Evolutionary conservation across 371 early-diverging fungal genomes (phyloP).

Genomic region (Syncephalis plumigaleata): DNA sequence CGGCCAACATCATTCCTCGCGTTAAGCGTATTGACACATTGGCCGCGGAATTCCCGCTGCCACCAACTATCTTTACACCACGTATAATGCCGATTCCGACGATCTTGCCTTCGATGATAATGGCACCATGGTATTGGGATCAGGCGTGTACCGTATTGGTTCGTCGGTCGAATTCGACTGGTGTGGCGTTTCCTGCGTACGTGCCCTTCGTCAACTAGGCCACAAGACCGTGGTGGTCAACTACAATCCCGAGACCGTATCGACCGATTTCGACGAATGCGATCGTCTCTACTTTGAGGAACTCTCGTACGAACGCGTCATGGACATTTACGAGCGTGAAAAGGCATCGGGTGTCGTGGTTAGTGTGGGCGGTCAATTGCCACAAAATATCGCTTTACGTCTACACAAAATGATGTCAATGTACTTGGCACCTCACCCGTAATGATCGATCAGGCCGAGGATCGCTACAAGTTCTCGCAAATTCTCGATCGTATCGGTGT

Average conservation of each 20-base stretch:
- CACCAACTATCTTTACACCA: constrained; percentile 87
- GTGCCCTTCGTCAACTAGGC: constrained; percentile 56
- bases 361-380: constrained; percentile 81
- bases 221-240: constrained; percentile 87
- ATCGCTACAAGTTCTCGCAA: constrained; percentile 82
- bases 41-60: constrained; percentile 85
- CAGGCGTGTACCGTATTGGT: constrained; percentile 90
- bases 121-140: constrained; percentile 88
- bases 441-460: constrained; percentile 82
- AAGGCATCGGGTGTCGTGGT: constrained; percentile 62
- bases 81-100: constrained; percentile 72
- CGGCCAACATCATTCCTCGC: constrained; percentile 52
- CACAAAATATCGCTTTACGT: constrained; percentile 84
- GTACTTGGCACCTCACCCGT: constrained; percentile 81
- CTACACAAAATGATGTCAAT: constrained; percentile 46
- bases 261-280: constrained; percentile 89
- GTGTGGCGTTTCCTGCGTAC: constrained; percentile 75
- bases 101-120: constrained; percentile 72
- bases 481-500: constrained; percentile 78
- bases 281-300: constrained; percentile 92
- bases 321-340: constrained; percentile 86
- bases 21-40: constrained; percentile 87
- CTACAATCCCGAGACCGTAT: constrained; percentile 95
- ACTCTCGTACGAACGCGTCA: constrained; percentile 71
- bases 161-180: constrained; percentile 90